Evolutionary conservation across 352 stramenopile genomes (phyloP).

Genomic region (Pythium grandisporangium): DNA sequence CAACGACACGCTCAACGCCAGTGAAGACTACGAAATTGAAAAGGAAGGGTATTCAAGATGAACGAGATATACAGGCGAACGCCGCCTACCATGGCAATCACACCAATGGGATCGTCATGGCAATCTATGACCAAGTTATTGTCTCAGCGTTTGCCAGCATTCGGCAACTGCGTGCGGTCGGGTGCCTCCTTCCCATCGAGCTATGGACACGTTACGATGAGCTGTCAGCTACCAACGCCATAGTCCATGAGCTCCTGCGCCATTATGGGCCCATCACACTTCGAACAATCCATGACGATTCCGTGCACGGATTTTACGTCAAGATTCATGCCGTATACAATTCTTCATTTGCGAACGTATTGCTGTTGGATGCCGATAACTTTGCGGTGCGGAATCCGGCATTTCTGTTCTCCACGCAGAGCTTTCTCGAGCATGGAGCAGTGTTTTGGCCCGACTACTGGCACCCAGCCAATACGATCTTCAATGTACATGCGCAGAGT

Average conservation of each 20-base stretch:
- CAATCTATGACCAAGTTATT: conserved; percentile 19
- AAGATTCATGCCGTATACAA: conserved; percentile 25
- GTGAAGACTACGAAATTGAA: no score
- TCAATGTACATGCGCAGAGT: conserved; percentile 22
- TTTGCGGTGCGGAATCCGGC: conserved; percentile 17
- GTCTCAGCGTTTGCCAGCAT: conserved; percentile 16
- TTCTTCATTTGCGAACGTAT: conserved; percentile 16
- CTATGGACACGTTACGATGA: conserved; percentile 21
- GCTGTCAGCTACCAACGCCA: conserved; percentile 6
- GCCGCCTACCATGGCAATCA: no score
- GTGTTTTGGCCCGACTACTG: conserved; percentile 30
- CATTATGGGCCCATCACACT: conserved; percentile 14
- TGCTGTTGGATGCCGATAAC: conserved; percentile 27
- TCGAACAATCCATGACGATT: conserved; percentile 15
- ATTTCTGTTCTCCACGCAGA: conserved; percentile 11
- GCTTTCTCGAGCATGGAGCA: conserved; percentile 13
- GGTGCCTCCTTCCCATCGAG: conserved; percentile 18
- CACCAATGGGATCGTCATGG: conserved; percentile 23
- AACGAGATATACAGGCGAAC: no score
- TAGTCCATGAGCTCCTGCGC: conserved; percentile 11
- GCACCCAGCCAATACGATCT: conserved; percentile 24
- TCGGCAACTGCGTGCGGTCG: conserved; percentile 11
- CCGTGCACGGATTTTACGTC: conserved; percentile 15
- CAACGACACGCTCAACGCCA: no score
- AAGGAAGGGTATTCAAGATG: no score